Base-by-base conservation (phyloP, 345 rosid species). In the Melaleuca quinquenervia region DNA sequence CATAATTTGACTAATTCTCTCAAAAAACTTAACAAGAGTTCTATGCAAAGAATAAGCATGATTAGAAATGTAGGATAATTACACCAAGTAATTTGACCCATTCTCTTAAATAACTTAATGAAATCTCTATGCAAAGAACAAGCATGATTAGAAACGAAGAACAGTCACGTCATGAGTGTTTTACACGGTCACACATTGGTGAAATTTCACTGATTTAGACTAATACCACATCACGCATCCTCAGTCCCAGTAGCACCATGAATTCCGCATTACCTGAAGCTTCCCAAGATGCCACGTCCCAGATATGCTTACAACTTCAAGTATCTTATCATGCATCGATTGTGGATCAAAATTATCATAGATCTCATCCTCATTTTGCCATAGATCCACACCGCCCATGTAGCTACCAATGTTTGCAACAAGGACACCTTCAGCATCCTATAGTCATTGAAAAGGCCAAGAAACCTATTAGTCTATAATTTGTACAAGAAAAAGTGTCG, bases 211-310 rank as follows among this genome's bases (percentile, higher is more conserved):
- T 16, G 22, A 36, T 82, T 1, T n/a, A 15, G 54, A 82, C 56
- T 82, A 51, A 29, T 50, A 2, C 56, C 26, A 26, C 7, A 27
- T 52, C 22, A 51, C 36, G 51, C 26, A 82, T 16, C 48, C 48
- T 41, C 55, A 16, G 70, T 26, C 41, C 24, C 45, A 36, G 26
- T 36, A 50, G 54, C 36, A 36, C 32, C n/a, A 22, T 1, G n/a
- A 52, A 45, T n/a, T 14, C 11, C 32, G 88, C 56, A 58, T 80
- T 89, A 95, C 98, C 97, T 96, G 99, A 87, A 96, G 97, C 89
- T 89, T 96, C 84, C 99, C 98, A 62, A 95, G 98, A 86, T 96
- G 99, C 99, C 98, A 96, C n/a, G 96, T 94, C 82, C 98, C 98
- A 82, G 97, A 95, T 85, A 96, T 94, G 92, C 98, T 94, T 83